Base-by-base conservation (phyloP, 192 early-diverging fungal genomes). In the Pilaira anomala region DNA sequence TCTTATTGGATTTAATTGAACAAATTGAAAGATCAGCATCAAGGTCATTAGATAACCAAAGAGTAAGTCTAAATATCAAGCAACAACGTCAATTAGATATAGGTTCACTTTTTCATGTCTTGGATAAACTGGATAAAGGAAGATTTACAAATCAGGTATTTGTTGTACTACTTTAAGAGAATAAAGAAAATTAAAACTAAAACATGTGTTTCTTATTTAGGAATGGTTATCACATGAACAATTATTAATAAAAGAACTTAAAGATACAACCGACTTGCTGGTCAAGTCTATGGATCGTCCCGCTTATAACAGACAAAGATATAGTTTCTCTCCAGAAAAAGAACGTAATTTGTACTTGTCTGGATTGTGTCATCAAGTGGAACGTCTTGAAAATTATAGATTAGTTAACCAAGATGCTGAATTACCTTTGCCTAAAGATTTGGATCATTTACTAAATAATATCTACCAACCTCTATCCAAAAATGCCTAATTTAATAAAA, bases 141-240 rank as follows among this genome's bases (percentile, higher is more conserved):
- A 58, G 79, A 60, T 60, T 78, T 59, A 75, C 67, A 40, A 72
- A 76, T 64, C 80, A 80, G 71, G 80, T 78, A 76, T 59, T 14
- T 36, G 11, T 6, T 36, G 33, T 36, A 36, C 33, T 36, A 36
- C 33, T 9, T 36, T 36, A 36, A 9, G 11, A 36, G 11, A 36
- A 36, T 36, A 36, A 33, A 36, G 7, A 36, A 33, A 36, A 5
- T 36, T 9, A 9, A 36, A 36, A 33, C 6, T 36, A 36, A 36
- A 5, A 36, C 44, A 18, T 46, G 24, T 57, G 12, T 59, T 33
- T 30, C 56, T 56, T 46, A 46, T 40, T n/a, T 59, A 83, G 82
- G 82, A 83, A 51, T 78, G 74, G 67, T 49, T 66, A 59, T 71
- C 79, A 5, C 79, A 79, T 25, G 79, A 85, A 65, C 63, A 76